These are phyloP conservation scores for Solanum sitiens DNA, from an alignment of 257 asterid genomes.

Conservation along the genomic window DNA sequence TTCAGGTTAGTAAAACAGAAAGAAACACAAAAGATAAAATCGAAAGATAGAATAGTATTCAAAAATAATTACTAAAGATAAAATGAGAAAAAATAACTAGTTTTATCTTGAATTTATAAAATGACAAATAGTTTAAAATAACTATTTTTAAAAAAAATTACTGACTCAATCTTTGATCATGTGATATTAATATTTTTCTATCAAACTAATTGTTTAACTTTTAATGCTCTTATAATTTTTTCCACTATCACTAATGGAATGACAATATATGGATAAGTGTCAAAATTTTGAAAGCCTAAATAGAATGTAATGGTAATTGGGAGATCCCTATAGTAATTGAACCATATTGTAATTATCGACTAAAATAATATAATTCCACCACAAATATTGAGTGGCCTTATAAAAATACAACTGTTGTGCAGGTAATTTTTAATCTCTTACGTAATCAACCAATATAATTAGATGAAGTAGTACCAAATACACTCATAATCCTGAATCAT, in stretches of 20 bases:
- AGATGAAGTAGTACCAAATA: background rate
- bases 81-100: too few relatives aligned
- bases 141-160: background rate
- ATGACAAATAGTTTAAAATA: background rate
- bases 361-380: background rate
- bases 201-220: background rate
- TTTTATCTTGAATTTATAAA: background rate
- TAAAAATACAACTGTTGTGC: background rate
- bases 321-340: background rate
- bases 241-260: background rate
- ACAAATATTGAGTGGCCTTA: background rate
- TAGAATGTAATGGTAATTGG: background rate
- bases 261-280: background rate
- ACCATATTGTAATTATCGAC: background rate
- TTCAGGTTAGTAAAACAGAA: too few relatives aligned
- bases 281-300: background rate
- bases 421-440: background rate
- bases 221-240: background rate
- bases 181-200: background rate
- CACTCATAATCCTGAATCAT: background rate
- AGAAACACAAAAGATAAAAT: too few relatives aligned
- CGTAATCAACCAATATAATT: background rate
- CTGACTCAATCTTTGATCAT: background rate
- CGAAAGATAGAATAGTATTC: background rate
- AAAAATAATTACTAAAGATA: too few relatives aligned